These are phyloP conservation scores for Priceomyces fermenticarens DNA, from an alignment of 805 yeast genomes.

Conservation along the genomic window DNA sequence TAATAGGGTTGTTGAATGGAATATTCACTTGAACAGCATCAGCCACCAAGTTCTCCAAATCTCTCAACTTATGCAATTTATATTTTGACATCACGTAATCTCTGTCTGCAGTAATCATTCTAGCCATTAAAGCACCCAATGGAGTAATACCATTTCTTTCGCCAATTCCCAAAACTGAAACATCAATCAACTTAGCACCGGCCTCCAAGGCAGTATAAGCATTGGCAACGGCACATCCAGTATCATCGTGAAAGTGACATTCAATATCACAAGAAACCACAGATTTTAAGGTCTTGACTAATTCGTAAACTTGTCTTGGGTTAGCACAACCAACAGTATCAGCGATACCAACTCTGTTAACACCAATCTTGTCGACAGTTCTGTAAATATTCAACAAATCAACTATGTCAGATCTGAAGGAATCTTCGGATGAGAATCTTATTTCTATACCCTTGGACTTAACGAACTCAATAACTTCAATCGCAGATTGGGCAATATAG, in stretches of 20 bases:
- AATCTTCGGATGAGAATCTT: conserved; percentile 58
- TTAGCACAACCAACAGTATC: conserved; percentile 65
- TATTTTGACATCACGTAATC: conserved; percentile 58
- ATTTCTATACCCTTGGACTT: conserved; percentile 59
- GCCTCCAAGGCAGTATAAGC: conserved; percentile 64
- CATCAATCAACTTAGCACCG: conserved; percentile 58
- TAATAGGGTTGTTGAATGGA: conserved; percentile 61
- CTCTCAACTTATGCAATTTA: conserved; percentile 54
- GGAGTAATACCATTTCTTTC: conserved; percentile 65
- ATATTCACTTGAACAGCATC: conserved; percentile 58
- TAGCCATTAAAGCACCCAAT: conserved; percentile 59
- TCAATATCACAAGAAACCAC: conserved; percentile 60
- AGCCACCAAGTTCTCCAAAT: conserved; percentile 56
- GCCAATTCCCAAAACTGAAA: conserved; percentile 59
- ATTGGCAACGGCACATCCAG: conserved; percentile 63
- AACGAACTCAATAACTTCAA: conserved; percentile 59
- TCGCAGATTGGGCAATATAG: conserved; percentile 53
- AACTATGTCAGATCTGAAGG: conserved; percentile 59
- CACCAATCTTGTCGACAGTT: conserved; percentile 62
- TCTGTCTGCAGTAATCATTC: conserved; percentile 62
- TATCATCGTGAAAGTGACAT: conserved; percentile 62
- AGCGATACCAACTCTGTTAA: conserved; percentile 61
- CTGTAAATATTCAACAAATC: conserved; percentile 57
- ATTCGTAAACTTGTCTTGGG: conserved; percentile 61
- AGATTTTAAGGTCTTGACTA: conserved; percentile 54